Evolutionary conservation across 108 stramenopile species (phyloP).

Genomic region (Skeletonema marinoi): DNA sequence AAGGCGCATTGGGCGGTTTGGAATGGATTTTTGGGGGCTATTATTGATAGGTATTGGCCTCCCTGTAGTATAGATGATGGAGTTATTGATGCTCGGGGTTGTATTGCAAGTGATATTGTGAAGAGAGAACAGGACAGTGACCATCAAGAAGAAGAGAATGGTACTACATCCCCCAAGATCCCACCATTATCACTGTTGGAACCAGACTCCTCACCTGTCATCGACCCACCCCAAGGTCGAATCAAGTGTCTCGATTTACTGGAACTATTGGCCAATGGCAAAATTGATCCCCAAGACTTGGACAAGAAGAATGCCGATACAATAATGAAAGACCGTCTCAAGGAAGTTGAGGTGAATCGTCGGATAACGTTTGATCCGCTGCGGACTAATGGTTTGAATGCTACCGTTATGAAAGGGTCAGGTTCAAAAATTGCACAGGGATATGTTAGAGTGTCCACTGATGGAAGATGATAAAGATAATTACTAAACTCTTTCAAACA

Average conservation of each 20-base stretch:
- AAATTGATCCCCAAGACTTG: not conserved
- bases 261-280: not conserved
- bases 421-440: not conserved
- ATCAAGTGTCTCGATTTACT: not conserved
- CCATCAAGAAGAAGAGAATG: not conserved
- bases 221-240: not conserved
- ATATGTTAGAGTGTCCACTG: not conserved
- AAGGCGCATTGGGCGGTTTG: slow-evolving; percentile 49
- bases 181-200: not conserved
- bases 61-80: slow-evolving; percentile 5
- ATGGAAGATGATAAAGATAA: not conserved
- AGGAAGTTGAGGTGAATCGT: not conserved
- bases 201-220: slow-evolving; percentile 2
- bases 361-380: not conserved
- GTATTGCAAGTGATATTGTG: too few species aligned
- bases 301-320: not conserved
- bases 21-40: slow-evolving; percentile 48
- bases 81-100: too few species aligned
- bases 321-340: not conserved
- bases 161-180: not conserved
- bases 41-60: slow-evolving; percentile 36
- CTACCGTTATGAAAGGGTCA: not conserved
- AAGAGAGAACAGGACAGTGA: not conserved
- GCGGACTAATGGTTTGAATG: not conserved
- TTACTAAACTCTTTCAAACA: too few species aligned